A percentile compares a stretch with the other conserved stretches of the same genome.
Evolutionary conservation across 2,329 filamentous ascomycete genomes (phyloP).

Genomic region (Pseudocercospora macadamiae): DNA sequence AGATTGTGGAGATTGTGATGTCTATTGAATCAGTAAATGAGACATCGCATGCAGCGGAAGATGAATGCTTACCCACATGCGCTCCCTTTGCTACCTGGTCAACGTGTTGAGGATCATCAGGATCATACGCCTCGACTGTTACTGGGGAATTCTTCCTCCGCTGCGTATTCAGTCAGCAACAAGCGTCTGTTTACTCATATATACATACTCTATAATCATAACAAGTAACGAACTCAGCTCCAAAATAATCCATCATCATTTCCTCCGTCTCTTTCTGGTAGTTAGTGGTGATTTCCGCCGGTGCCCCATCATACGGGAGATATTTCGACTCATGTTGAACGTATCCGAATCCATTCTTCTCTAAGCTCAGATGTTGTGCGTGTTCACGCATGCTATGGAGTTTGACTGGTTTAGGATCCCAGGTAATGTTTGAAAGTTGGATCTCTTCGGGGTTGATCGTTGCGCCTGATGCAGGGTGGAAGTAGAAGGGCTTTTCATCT

Average conservation of each 20-base stretch:
- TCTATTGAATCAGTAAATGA: too few species aligned
- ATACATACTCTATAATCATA: background rate
- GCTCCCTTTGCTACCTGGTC: conserved; percentile 5
- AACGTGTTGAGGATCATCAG: conserved; percentile 2
- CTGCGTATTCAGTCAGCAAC: too few species aligned
- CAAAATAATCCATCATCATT: background rate
- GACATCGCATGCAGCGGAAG: too few species aligned
- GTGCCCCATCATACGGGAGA: background rate
- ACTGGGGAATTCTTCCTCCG: background rate
- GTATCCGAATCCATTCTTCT: background rate
- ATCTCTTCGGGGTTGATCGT: background rate
- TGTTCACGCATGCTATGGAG: background rate
- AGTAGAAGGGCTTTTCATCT: conserved; percentile 5
- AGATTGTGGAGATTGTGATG: conserved; percentile 1
- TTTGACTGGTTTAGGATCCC: background rate
- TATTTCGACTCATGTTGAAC: background rate
- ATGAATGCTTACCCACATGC: too few species aligned
- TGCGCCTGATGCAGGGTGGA: conserved; percentile 5
- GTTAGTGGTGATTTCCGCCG: background rate
- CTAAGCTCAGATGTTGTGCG: background rate
- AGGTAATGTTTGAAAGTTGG: background rate
- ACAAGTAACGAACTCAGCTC: background rate
- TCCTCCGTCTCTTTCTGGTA: background rate
- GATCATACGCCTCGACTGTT: conserved; percentile 3
- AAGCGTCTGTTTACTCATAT: too few species aligned